phyloP scores from a whole-genome alignment of 2,329 filamentous ascomycete genomes.

The Microsporum audouinii region DNA sequence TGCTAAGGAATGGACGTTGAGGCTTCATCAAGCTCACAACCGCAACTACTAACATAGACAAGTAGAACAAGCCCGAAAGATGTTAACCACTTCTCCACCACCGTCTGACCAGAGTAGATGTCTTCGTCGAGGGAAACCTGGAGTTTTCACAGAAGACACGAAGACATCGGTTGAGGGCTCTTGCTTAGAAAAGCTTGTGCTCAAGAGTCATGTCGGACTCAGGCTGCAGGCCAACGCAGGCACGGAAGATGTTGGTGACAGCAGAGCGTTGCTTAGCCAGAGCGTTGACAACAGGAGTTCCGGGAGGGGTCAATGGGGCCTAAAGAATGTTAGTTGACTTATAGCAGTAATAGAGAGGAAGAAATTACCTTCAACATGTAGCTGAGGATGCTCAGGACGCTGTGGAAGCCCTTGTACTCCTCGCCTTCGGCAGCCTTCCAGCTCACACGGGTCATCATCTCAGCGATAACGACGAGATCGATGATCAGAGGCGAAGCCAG shows the following conservation, averaged over 20 bases:
- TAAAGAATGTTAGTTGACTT: slow-evolving; percentile 26
- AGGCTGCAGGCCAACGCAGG: slow-evolving; percentile 89
- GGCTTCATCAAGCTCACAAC: neutral
- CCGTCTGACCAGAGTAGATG: neutral
- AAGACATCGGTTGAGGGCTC: neutral
- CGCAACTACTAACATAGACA: neutral
- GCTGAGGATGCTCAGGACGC: slow-evolving; percentile 89
- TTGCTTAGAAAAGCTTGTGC: slow-evolving; percentile 80
- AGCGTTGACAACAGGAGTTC: slow-evolving; percentile 90
- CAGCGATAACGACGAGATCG: slow-evolving; percentile 79
- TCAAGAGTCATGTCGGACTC: slow-evolving; percentile 98
- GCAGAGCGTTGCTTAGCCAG: slow-evolving; percentile 92
- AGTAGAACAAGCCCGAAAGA: neutral
- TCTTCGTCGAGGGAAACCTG: neutral
- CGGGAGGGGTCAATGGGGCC: slow-evolving; percentile 85
- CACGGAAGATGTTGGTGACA: slow-evolving; percentile 96
- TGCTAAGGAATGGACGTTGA: neutral
- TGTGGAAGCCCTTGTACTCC: slow-evolving; percentile 90
- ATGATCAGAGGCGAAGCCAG: slow-evolving; percentile 95
- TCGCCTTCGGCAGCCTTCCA: slow-evolving; percentile 60
- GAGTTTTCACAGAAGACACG: neutral
- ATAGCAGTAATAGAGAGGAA: neutral
- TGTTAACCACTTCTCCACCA: neutral
- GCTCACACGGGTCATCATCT: slow-evolving; percentile 97
- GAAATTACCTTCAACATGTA: slow-evolving; percentile 74